Conservation (phyloP, 768 basidiomycete genomes). For the Saitozyma podzolica region DNA sequence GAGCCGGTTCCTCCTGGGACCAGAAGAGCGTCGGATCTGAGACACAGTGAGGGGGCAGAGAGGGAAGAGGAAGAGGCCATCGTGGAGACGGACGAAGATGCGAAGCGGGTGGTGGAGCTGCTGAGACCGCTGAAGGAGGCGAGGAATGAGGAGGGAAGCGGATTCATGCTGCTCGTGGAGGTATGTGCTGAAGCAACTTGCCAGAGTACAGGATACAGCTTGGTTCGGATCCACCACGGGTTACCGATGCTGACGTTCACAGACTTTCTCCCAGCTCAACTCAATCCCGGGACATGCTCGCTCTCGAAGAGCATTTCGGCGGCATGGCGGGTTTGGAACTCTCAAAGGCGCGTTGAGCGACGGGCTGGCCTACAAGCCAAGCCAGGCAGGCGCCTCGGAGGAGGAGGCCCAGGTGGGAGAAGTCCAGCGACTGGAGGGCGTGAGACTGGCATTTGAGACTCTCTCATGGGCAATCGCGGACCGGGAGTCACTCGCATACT, state of each 20-base stretch:
- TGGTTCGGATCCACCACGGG: no score
- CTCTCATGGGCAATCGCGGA: constrained; percentile 33
- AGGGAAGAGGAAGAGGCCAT: constrained; percentile 17
- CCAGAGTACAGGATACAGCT: no score
- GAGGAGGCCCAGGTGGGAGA: constrained; percentile 38
- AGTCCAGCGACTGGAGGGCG: constrained; percentile 42
- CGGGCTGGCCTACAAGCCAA: constrained; percentile 20
- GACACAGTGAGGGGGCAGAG: neutral
- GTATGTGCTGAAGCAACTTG: no score
- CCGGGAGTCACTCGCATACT: constrained; percentile 7
- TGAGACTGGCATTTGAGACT: constrained; percentile 33
- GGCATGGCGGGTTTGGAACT: constrained; percentile 31
- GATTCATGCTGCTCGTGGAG: constrained; percentile 35
- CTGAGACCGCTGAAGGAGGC: constrained; percentile 23
- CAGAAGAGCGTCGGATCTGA: neutral
- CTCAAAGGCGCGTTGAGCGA: constrained; percentile 13
- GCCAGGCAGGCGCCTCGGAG: constrained; percentile 5
- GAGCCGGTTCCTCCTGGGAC: neutral
- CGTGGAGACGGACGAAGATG: constrained; percentile 33
- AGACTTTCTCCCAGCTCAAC: constrained; percentile 35
- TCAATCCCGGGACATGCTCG: constrained; percentile 16
- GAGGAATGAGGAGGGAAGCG: constrained; percentile 7
- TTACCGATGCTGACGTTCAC: neutral
- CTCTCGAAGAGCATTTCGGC: constrained; percentile 34
- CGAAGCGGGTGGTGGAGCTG: constrained; percentile 22